Percentiles rank a stretch among this genome's conserved stretches.
These are phyloP conservation scores for Ploettnerulaceae sp. DNA, from an alignment of 2,329 filamentous ascomycete genomes.

Conservation along the genomic window DNA sequence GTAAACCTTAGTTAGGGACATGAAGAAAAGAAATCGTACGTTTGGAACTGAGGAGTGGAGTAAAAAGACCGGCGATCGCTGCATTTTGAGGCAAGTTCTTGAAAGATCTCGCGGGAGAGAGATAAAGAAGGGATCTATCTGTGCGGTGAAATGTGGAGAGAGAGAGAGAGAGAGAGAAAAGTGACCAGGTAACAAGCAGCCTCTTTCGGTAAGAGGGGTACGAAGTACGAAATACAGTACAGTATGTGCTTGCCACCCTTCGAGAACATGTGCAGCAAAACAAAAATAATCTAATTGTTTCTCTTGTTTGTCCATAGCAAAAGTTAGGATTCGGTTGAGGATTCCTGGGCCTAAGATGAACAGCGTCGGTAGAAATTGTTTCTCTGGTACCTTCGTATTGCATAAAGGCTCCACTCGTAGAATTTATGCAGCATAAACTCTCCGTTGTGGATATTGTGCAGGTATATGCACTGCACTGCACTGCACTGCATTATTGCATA, in stretches of 20 bases:
- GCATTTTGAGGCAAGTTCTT: background rate
- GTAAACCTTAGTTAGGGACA: background rate
- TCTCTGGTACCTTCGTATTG: background rate
- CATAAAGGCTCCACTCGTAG: conserved; percentile 4
- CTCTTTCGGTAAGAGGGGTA: too few relatives aligned
- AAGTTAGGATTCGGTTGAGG: too few relatives aligned
- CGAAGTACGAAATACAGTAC: too few relatives aligned
- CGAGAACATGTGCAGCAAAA: background rate
- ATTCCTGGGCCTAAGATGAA: too few relatives aligned
- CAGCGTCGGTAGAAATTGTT: too few relatives aligned
- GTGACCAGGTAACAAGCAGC: too few relatives aligned
- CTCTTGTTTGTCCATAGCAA: too few relatives aligned
- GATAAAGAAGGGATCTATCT: conserved; percentile 7
- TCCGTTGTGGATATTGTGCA: conserved; percentile 4
- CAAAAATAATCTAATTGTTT: too few relatives aligned
- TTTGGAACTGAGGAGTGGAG: background rate
- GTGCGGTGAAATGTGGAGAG: background rate
- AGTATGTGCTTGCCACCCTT: too few relatives aligned
- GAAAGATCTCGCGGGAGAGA: background rate
- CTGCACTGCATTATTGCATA: background rate
- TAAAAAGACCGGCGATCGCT: conserved; percentile 4
- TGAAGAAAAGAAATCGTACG: conserved; percentile 1
- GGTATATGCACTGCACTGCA: conserved; percentile 2
- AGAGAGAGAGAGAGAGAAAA: background rate
- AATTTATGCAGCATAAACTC: conserved; percentile 6